phyloP scores from a whole-genome alignment of 208 protist genomes.

The Trypanosomatidae sp. region DNA sequence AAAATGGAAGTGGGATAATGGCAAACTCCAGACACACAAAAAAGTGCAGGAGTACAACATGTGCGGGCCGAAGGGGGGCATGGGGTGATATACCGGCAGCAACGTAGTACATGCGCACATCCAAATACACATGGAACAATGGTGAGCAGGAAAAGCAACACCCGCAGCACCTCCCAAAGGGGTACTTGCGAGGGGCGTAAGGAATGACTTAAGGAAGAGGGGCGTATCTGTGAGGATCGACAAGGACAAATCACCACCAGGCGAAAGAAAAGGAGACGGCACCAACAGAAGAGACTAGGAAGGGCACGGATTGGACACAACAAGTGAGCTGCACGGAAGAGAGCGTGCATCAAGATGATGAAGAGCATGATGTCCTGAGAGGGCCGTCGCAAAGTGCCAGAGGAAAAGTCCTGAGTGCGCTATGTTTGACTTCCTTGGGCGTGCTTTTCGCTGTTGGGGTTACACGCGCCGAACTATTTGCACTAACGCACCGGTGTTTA shows the following conservation, averaged over 20 bases:
- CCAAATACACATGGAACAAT: background rate
- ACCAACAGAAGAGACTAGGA: background rate
- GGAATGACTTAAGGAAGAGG: background rate
- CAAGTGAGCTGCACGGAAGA: background rate
- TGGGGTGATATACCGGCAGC: too few species aligned
- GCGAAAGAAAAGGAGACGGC: background rate
- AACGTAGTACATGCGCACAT: too few species aligned
- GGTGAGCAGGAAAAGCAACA: background rate
- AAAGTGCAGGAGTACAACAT: too few species aligned
- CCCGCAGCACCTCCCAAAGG: background rate
- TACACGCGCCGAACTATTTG: background rate
- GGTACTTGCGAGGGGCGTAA: background rate
- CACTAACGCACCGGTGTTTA: background rate
- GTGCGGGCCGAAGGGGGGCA: too few species aligned
- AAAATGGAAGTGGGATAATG: too few species aligned
- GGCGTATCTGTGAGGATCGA: background rate
- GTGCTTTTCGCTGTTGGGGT: background rate
- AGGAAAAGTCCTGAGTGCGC: background rate
- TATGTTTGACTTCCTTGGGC: background rate
- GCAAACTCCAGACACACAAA: too few species aligned
- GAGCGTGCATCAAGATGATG: background rate
- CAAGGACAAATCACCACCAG: background rate
- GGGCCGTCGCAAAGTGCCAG: background rate
- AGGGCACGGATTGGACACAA: background rate
- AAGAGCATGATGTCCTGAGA: background rate